These are phyloP conservation scores for Cicer bijugum DNA, from an alignment of 306 rosid genomes.

Conservation along the genomic window DNA sequence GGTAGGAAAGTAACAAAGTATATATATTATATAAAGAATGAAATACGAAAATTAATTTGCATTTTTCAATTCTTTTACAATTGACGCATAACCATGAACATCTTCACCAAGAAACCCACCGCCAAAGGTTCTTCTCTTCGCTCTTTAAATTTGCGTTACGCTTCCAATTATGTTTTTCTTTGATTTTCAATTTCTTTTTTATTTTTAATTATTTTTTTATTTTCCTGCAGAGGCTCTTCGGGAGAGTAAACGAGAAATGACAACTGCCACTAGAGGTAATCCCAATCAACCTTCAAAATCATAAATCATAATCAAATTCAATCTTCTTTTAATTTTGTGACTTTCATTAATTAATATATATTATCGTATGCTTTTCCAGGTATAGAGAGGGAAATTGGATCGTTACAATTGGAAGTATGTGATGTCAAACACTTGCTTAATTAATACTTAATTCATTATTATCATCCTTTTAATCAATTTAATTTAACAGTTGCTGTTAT, in stretches of 20 bases:
- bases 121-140: conserved; percentile 71
- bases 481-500: conserved; percentile 15
- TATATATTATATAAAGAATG: too few relatives aligned
- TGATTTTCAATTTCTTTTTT: conserved; percentile 9
- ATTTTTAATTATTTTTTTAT: not conserved
- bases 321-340: conserved; percentile 23
- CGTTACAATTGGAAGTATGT: conserved; percentile 87
- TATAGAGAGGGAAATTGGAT: conserved; percentile 91
- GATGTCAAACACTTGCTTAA: conserved; percentile 44
- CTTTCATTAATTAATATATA: not conserved
- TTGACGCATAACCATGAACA: conserved; percentile 57
- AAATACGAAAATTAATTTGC: not conserved
- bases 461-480: not conserved
- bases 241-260: conserved; percentile 92
- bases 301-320: not conserved
- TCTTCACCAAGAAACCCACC: conserved; percentile 89
- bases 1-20: not conserved
- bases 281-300: not conserved
- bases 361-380: conserved; percentile 53
- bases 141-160: not conserved
- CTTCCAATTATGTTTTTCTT: not conserved
- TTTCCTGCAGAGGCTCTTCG: conserved; percentile 86
- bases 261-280: conserved; percentile 81
- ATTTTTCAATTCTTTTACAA: not conserved
- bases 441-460: not conserved